Percentiles rank a stretch among this genome's conserved stretches.
Evolutionary conservation across 1,139 yeast species (phyloP).

Genomic region (Candida sp.): DNA sequence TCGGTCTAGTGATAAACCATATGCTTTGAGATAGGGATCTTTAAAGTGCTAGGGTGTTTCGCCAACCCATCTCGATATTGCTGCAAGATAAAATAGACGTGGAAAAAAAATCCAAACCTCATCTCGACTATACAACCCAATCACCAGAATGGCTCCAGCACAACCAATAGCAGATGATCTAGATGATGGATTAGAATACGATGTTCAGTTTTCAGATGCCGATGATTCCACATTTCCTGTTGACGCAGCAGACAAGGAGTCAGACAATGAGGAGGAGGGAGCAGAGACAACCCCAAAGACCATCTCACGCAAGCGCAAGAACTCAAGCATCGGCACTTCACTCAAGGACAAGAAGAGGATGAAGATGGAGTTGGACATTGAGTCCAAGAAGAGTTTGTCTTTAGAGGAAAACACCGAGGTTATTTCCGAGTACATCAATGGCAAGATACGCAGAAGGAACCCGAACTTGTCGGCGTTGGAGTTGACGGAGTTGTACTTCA

Average conservation of each 20-base stretch:
- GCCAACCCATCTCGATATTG: neutral
- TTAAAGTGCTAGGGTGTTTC: no score
- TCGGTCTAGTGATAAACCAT: neutral
- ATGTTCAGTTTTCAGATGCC: slow-evolving; percentile 36
- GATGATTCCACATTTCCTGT: slow-evolving; percentile 16
- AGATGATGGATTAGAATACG: slow-evolving; percentile 70
- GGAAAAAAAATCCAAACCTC: neutral
- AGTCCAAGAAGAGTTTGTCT: slow-evolving; percentile 54
- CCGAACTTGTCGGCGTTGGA: slow-evolving; percentile 67
- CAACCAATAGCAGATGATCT: slow-evolving; percentile 52
- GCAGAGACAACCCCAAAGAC: slow-evolving; percentile 7
- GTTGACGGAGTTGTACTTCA: slow-evolving; percentile 59
- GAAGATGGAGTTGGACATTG: slow-evolving; percentile 62
- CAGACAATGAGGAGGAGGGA: slow-evolving; percentile 12
- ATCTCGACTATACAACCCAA: slow-evolving; percentile 2
- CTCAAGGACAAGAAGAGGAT: slow-evolving; percentile 56
- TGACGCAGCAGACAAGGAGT: slow-evolving; percentile 16
- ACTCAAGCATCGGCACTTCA: slow-evolving; percentile 25
- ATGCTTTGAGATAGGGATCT: no score
- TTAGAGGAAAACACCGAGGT: slow-evolving; percentile 51
- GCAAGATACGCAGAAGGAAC: slow-evolving; percentile 52
- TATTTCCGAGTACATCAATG: slow-evolving; percentile 64
- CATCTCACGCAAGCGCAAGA: slow-evolving; percentile 13
- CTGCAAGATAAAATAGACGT: neutral
- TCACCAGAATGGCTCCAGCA: slow-evolving; percentile 5